A percentile compares a stretch with the other conserved stretches of the same genome.
Conservation (phyloP, 805 yeast genomes). For the Kregervanrija delftensis region DNA sequence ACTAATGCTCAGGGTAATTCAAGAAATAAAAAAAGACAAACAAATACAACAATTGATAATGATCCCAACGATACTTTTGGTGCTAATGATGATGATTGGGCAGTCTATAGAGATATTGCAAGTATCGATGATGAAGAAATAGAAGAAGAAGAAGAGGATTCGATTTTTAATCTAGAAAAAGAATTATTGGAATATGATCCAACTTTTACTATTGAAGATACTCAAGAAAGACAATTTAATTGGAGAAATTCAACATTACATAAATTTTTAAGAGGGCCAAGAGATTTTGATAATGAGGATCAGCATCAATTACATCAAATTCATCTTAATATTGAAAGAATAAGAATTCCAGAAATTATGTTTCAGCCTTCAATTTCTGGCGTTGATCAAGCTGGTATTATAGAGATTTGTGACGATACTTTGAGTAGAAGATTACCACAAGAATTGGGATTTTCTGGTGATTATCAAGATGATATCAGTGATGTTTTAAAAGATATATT, state of each 20-base stretch:
- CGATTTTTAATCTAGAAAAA: slow-evolving; percentile 58
- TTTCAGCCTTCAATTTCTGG: slow-evolving; percentile 95
- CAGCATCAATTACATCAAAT: slow-evolving; percentile 85
- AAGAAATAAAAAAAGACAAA: slow-evolving; percentile 36
- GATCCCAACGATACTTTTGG: slow-evolving; percentile 95
- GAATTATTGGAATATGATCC: slow-evolving; percentile 80
- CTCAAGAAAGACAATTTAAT: slow-evolving; percentile 72
- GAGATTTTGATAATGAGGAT: slow-evolving; percentile 75
- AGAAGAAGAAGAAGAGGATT: slow-evolving; percentile 65
- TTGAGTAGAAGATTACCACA: slow-evolving; percentile 53
- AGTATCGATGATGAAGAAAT: slow-evolving; percentile 71
- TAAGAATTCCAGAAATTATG: slow-evolving; percentile 84
- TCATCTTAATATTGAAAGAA: slow-evolving; percentile 84
- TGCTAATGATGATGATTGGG: slow-evolving; percentile 94
- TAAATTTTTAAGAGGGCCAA: slow-evolving; percentile 83
- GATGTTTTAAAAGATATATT: slow-evolving; percentile 59
- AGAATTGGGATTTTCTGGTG: slow-evolving; percentile 44
- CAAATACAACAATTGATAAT: slow-evolving; percentile 67
- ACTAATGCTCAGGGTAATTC: slow-evolving; percentile 12
- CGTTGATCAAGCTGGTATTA: slow-evolving; percentile 90
- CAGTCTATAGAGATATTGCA: slow-evolving; percentile 77
- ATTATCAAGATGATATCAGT: slow-evolving; percentile 28
- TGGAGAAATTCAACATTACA: slow-evolving; percentile 81
- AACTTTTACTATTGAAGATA: slow-evolving; percentile 76
- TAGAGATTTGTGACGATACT: slow-evolving; percentile 67